Evolutionary conservation across 1,139 yeast genomes (phyloP), one percentile per base, ranked within the genome.

Genomic region (Blastobotrys malaysiensis): DNA sequence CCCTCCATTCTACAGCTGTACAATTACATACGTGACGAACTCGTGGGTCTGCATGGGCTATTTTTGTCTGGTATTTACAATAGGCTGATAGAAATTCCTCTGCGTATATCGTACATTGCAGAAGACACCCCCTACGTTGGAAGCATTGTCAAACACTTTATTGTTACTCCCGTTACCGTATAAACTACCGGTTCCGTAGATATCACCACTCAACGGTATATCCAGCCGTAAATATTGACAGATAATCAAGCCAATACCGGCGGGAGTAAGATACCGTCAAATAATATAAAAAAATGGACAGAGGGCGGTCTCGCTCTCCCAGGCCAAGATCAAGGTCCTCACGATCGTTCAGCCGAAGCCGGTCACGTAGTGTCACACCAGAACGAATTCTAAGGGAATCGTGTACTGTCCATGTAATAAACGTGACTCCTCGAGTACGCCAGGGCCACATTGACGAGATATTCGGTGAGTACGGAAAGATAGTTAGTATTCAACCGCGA

Each of bases 391-490:
- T 45, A 36, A 24, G 48, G 43, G 55, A 49, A 3, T 16, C 51
- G 13, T 56, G 57, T 19, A 55, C 57, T 44, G 54, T 64, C 18
- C 53, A 61, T 4, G 57, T 64, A 9, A 64, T 61, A 31, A 63
- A 63, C 50, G 54, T 63, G 22, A 14, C 45, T 36, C 26, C 31
- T 11, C 14, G 26, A 13, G 39, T 31, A 7, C 39, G 39, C 4
- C 11, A n/a, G n/a, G 39, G 39, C 3, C 39, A 31, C 19, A 19
- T 65, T 43, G 50, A 60, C n/a, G 69, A 65, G 54, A 65, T 65
- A 9, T 65, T 65, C 52, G 60, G 63, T 9, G 58, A 49, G 11
- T 65, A 65, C 48, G 69, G 69, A 2, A 55, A 56, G 1, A 63
- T 31, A 31, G 39, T 31, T 3, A 16, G 39, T 5, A 31, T 31